Base-by-base conservation (phyloP, 2,329 filamentous ascomycete genomes). In the Berkeleyomyces basicola region DNA sequence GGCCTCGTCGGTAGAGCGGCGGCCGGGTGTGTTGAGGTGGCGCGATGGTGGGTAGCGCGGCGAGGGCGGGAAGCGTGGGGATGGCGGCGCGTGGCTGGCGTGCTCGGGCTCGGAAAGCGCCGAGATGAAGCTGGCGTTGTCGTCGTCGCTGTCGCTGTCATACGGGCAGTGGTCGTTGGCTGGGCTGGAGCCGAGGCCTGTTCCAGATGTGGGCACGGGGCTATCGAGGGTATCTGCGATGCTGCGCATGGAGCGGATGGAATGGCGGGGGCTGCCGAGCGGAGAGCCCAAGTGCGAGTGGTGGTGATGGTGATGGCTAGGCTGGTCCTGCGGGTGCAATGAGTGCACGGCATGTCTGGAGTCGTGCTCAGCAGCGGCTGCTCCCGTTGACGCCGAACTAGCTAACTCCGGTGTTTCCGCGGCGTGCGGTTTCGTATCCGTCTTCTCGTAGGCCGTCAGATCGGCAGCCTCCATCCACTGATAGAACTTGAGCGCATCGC, bases 401-500 rank as follows among this genome's bases (percentile, higher is more conserved):
- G 6, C 57, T 23, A 14, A 16, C 9, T 7, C 40, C 14, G 51
- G 11, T 31, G 57, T 40, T 40, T 62, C 60, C 2, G 7, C 7
- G 33, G 37, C 14, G n/a, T 62, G 16, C 31, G 47, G 3, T 11
- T 39, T 23, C 3, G 39, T 37, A 7, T 57, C 40, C 2, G 40
- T 2, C 49, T 62, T 33, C 44, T 44, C 57, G 33, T 63, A 63
- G n/a, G 61, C 44, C 9, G 44, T 51, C 43, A 63, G 39, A 43
- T 63, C 55, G 4, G 5, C 58, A 4, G 53, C 36, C 42, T 58
- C 43, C 58, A 81, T 69, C 90, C 90, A 95, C 63, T 90, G 82
- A 11, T 93, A 71, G 67, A 95, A 95, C 71, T 91, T 93, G 61
- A 80, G 80, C 0, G 90, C 87, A 71, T 95, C 90, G 49, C 78